Evolutionary conservation across 768 basidiomycete species (phyloP).

Genomic region (Tephrocybe sp.): DNA sequence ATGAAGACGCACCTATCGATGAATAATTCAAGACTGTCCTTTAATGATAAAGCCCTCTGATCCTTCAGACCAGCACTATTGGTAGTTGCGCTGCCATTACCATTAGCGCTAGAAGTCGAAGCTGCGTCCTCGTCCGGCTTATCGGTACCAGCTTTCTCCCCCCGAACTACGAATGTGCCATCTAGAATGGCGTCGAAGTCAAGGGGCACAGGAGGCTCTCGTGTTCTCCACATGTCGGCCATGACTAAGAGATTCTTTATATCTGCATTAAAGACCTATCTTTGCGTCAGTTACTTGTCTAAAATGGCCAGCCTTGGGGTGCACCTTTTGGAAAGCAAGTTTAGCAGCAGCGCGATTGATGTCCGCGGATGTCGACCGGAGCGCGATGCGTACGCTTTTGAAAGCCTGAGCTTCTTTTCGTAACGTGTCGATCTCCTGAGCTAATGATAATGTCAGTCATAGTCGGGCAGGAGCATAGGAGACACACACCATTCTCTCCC

Average conservation of each 20-base stretch:
- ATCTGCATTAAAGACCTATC: slow-evolving; percentile 83
- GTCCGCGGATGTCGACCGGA: slow-evolving; percentile 42
- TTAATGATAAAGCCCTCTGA: slow-evolving; percentile 71
- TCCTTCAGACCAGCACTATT: slow-evolving; percentile 63
- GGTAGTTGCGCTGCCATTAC: slow-evolving; percentile 19
- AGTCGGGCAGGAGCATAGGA: background rate
- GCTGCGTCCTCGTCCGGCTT: slow-evolving; percentile 2
- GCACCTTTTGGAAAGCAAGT: slow-evolving; percentile 82
- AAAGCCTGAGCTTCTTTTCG: slow-evolving; percentile 90
- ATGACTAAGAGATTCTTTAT: slow-evolving; percentile 87
- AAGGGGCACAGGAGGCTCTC: slow-evolving; percentile 83
- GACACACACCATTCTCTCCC: slow-evolving; percentile 81
- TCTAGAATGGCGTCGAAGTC: slow-evolving; percentile 75
- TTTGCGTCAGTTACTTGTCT: background rate
- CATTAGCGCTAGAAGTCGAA: slow-evolving; percentile 7
- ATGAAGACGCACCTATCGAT: slow-evolving; percentile 60
- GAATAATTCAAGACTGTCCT: slow-evolving; percentile 83
- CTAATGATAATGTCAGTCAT: slow-evolving; percentile 34
- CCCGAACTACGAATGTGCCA: slow-evolving; percentile 51
- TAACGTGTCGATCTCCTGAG: slow-evolving; percentile 85
- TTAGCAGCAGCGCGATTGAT: slow-evolving; percentile 51
- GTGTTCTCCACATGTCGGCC: slow-evolving; percentile 95
- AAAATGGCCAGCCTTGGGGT: background rate
- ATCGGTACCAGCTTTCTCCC: slow-evolving; percentile 16
- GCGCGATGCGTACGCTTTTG: slow-evolving; percentile 67